These are phyloP conservation scores for Penicillium simplicissimum DNA, from an alignment of 495 filamentous ascomycete species.

Conservation along the genomic window DNA sequence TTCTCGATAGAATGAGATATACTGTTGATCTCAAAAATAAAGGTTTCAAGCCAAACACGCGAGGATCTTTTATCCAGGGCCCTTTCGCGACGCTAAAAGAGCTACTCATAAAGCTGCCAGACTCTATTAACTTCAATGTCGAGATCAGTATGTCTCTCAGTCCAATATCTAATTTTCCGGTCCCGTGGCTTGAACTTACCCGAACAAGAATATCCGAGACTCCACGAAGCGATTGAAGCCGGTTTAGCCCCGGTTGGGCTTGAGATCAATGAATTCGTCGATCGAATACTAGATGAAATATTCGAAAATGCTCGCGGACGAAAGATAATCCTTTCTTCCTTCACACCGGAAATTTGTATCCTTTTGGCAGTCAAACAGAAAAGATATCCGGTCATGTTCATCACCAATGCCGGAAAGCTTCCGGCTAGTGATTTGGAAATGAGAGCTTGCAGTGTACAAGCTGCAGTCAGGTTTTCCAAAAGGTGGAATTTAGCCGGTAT, in stretches of 20 bases:
- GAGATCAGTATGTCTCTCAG: slow-evolving; percentile 37
- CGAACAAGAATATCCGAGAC: slow-evolving; percentile 32
- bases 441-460: slow-evolving; percentile 37
- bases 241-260: slow-evolving; percentile 34
- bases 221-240: slow-evolving; percentile 41
- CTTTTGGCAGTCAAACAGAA: slow-evolving; percentile 40
- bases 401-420: slow-evolving; percentile 36
- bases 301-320: slow-evolving; percentile 22
- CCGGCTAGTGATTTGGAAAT: slow-evolving; percentile 29
- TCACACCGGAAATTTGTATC: slow-evolving; percentile 48
- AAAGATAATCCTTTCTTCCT: slow-evolving; percentile 42
- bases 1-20: slow-evolving; percentile 34
- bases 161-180: not conserved
- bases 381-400: slow-evolving; percentile 42
- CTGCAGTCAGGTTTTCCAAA: slow-evolving; percentile 39
- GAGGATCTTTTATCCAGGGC: slow-evolving; percentile 39
- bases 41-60: slow-evolving; percentile 39
- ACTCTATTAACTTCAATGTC: slow-evolving; percentile 36
- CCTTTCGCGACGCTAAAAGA: slow-evolving; percentile 37
- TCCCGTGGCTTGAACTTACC: not conserved
- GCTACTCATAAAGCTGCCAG: slow-evolving; percentile 34
- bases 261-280: slow-evolving; percentile 46
- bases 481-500: slow-evolving; percentile 39
- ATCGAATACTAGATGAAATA: slow-evolving; percentile 35
- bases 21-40: slow-evolving; percentile 37